Evolutionary conservation across 2,329 filamentous ascomycete genomes (phyloP).

Genomic region (Dactylellina cionopaga): DNA sequence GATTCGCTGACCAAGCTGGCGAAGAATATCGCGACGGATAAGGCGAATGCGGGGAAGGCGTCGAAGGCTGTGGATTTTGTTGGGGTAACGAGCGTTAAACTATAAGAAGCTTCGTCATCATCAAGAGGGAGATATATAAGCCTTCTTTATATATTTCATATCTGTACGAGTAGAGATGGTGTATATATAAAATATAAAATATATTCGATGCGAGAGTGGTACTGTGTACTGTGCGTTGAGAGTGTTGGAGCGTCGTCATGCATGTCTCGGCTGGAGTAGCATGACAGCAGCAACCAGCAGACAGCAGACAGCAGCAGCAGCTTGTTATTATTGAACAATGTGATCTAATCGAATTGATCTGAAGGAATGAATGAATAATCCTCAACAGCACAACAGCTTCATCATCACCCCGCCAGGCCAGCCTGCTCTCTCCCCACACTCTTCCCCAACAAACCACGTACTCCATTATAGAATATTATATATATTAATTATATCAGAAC

Average conservation of each 20-base stretch:
- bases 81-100: slow-evolving; percentile 54
- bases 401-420: neutral
- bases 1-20: slow-evolving; percentile 66
- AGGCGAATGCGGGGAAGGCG: slow-evolving; percentile 63
- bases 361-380: too few species aligned
- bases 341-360: too few species aligned
- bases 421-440: slow-evolving; percentile 1
- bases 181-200: neutral
- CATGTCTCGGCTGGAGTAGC: slow-evolving; percentile 16
- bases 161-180: neutral
- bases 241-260: slow-evolving; percentile 50
- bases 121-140: too few species aligned
- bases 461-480: too few species aligned
- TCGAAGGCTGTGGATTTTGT: slow-evolving; percentile 62
- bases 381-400: neutral
- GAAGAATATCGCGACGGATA: slow-evolving; percentile 67
- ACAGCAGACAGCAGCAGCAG: neutral
- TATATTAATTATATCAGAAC: too few species aligned
- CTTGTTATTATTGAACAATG: too few species aligned
- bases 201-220: neutral
- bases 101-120: too few species aligned
- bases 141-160: too few species aligned
- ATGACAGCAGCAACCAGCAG: neutral
- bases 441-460: neutral
- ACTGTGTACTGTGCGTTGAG: slow-evolving; percentile 14